phyloP scores from a whole-genome alignment of 495 filamentous ascomycete genomes.

The Astrothelium macrocarpum region DNA sequence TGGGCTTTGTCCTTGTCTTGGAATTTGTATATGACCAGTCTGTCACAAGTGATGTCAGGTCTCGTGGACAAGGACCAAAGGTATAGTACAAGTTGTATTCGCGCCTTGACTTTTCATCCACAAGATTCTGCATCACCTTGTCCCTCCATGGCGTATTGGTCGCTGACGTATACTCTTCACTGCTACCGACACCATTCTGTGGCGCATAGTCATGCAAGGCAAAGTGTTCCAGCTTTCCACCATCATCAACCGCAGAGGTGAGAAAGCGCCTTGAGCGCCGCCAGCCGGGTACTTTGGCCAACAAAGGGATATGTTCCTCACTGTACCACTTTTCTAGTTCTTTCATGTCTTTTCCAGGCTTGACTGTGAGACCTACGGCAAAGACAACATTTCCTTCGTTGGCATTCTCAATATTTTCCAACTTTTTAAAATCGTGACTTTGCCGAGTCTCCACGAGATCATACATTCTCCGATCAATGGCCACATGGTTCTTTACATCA shows the following conservation, averaged over 20 bases:
- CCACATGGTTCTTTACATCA: conserved; percentile 65
- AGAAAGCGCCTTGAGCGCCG: conserved; percentile 55
- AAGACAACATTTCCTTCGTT: conserved; percentile 53
- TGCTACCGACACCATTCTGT: conserved; percentile 50
- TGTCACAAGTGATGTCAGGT: conserved; percentile 42
- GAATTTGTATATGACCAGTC: conserved; percentile 45
- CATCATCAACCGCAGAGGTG: conserved; percentile 44
- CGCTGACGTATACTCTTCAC: conserved; percentile 52
- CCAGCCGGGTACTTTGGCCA: conserved; percentile 68
- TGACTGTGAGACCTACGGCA: conserved; percentile 48
- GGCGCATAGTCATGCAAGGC: conserved; percentile 62
- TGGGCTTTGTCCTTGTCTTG: conserved; percentile 42
- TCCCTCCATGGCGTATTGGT: conserved; percentile 48
- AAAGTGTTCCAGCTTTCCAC: conserved; percentile 45
- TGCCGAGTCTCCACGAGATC: conserved; percentile 49
- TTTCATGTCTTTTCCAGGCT: conserved; percentile 40
- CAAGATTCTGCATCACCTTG: conserved; percentile 46
- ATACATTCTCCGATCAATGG: conserved; percentile 56
- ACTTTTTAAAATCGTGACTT: conserved; percentile 42
- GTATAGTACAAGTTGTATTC: conserved; percentile 66
- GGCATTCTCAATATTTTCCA: conserved; percentile 47
- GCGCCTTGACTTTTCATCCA: conserved; percentile 46
- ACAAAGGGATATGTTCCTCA: conserved; percentile 61
- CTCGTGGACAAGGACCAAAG: conserved; percentile 63
- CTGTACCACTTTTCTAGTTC: conserved; percentile 57